These are phyloP conservation scores for Kodamaea anthophila DNA, from an alignment of 1,139 yeast genomes.

Conservation along the genomic window DNA sequence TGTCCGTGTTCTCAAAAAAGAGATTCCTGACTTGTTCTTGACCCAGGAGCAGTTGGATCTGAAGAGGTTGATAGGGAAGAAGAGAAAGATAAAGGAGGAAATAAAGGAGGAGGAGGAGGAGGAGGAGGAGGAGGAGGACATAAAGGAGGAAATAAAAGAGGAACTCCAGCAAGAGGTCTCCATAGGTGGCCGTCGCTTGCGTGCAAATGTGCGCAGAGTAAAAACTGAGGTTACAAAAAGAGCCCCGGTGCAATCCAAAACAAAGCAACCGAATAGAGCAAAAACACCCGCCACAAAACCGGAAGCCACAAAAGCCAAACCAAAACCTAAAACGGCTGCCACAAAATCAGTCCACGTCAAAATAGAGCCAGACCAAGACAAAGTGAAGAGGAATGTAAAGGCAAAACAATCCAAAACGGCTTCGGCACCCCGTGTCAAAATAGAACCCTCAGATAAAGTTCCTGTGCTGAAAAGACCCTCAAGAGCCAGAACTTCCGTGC, in stretches of 20 bases:
- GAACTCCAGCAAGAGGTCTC: constrained; percentile 1
- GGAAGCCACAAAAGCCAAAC: not conserved
- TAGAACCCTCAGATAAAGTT: too few species aligned
- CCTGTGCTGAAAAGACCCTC: too few species aligned
- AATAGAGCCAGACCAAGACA: too few species aligned
- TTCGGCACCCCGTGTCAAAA: too few species aligned
- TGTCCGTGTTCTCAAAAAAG: constrained; percentile 46
- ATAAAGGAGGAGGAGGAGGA: constrained; percentile 7
- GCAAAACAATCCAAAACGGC: too few species aligned
- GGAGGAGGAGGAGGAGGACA: constrained; percentile 6
- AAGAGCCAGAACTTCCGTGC: too few species aligned
- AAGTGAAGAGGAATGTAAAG: too few species aligned
- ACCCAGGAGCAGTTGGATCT: constrained; percentile 48
- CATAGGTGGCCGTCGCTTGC: too few species aligned
- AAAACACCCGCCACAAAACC: not conserved
- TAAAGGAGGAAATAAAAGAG: constrained; percentile 4
- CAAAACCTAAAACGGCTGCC: not conserved
- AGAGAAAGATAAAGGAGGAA: constrained; percentile 6
- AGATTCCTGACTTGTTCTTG: constrained; percentile 54
- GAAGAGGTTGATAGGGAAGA: constrained; percentile 27
- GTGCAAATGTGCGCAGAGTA: too few species aligned
- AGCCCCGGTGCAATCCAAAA: not conserved
- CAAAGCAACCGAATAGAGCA: not conserved
- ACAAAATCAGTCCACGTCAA: too few species aligned
- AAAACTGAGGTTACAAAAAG: constrained; percentile 1